phyloP scores from a whole-genome alignment of 306 rosid genomes.

The Pyrus pyrifolia region DNA sequence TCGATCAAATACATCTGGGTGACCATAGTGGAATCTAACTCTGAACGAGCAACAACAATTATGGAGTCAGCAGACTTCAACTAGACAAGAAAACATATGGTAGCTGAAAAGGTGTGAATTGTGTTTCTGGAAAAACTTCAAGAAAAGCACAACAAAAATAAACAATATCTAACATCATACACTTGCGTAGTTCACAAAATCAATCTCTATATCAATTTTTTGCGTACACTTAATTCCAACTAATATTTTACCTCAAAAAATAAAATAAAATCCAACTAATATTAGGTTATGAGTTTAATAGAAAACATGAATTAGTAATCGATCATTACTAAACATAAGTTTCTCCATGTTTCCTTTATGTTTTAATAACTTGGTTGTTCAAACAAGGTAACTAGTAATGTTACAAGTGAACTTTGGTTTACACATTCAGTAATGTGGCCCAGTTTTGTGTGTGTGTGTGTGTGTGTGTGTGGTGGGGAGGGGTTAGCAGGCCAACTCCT shows the following conservation, averaged over 20 bases:
- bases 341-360: no score
- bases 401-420: not conserved
- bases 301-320: not conserved
- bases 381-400: not conserved
- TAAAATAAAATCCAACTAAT: not conserved
- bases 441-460: not conserved
- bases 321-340: not conserved
- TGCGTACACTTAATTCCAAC: not conserved
- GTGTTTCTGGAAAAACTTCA: not conserved
- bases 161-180: not conserved
- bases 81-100: not conserved
- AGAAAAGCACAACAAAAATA: not conserved
- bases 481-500: not conserved
- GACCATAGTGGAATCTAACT: conserved; percentile 97
- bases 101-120: not conserved
- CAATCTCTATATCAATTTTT: not conserved
- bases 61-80: conserved; percentile 8
- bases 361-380: not conserved
- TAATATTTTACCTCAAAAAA: no score
- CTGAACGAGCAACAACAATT: conserved; percentile 47
- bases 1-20: conserved; percentile 95
- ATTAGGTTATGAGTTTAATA: not conserved
- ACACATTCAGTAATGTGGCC: not conserved
- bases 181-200: not conserved
- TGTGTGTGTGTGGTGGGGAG: not conserved